Evolutionary conservation across 768 basidiomycete genomes (phyloP), one percentile per base, ranked within the genome.

Genomic region (Boletus speciosus): DNA sequence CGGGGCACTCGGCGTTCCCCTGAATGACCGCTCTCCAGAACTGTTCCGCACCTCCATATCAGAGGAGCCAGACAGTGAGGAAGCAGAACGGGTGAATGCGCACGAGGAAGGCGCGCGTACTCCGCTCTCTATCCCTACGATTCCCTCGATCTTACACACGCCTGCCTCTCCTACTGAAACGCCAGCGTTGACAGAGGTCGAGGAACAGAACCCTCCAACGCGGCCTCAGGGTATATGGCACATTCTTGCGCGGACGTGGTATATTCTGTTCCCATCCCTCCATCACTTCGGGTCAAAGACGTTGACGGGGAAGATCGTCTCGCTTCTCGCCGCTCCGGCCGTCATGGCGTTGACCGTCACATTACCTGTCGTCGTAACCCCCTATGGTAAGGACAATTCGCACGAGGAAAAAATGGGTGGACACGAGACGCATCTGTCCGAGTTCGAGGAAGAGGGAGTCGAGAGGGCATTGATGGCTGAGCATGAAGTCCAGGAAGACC

Each of bases 271-370:
- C 71, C 95, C 96, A 0, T 90, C 93, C 0, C 73, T 98, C 1
- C 84, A 86, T 51, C 76, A 81, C 47, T 90, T 97, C 68, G 55
- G 72, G 27, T 75, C 78, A 23, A 93, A 96, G 70, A 84, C 85
- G 16, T 60, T 85, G 47, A 60, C 87, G 11, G 88, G 86, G 1
- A 84, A 83, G 71, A 73, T 90, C 31, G 88, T 89, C 0, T 82
- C 86, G 0, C 60, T 96, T 25, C 79, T 97, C 52, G 92, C 93
- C 4, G 84, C 88, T 0, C 96, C 96, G 2, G 92, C 93, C 2
- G 84, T 99, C 2, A 74, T 97, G 69, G 76, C 78, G 4, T 73
- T 99, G 46, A 98, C 95, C 0, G 58, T 98, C 19, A 98, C 96
- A 0, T 74, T 98, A 10, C 94, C 94, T 5, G 95, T 99, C 12